These are phyloP conservation scores for Pilasporangium apinafurcum DNA, from an alignment of 352 stramenopile species.

Conservation along the genomic window DNA sequence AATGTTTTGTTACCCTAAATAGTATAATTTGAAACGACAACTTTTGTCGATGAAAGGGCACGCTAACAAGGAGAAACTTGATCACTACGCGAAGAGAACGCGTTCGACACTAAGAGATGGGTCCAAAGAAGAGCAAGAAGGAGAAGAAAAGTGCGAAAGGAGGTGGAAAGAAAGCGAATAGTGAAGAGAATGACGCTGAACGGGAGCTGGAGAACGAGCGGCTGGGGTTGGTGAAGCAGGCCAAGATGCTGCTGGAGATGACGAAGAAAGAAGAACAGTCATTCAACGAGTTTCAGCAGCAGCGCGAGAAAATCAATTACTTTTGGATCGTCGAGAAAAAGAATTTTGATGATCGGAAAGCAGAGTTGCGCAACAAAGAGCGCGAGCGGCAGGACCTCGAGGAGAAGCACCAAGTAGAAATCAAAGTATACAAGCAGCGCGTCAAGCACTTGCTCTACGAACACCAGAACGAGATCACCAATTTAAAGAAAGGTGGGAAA, in stretches of 20 bases:
- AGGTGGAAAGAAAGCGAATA: constrained; percentile 31
- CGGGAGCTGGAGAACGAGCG: constrained; percentile 66
- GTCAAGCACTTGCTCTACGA: constrained; percentile 96
- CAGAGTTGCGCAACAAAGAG: constrained; percentile 92
- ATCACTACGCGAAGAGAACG: no score
- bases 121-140: constrained; percentile 66
- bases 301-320: constrained; percentile 95
- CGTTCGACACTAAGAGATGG: no score
- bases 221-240: constrained; percentile 66
- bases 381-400: constrained; percentile 92
- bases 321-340: constrained; percentile 98
- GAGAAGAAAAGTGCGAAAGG: constrained; percentile 49
- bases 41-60: no score
- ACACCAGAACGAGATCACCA: constrained; percentile 91
- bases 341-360: constrained; percentile 91
- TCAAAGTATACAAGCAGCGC: constrained; percentile 95
- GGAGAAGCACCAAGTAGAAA: constrained; percentile 94
- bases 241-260: constrained; percentile 70
- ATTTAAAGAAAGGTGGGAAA: constrained; percentile 70
- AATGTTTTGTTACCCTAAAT: no score
- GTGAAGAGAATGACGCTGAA: constrained; percentile 46
- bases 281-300: constrained; percentile 95
- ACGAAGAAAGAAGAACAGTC: constrained; percentile 87
- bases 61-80: no score
- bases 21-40: no score